These are phyloP conservation scores for Microsporum canis DNA, from an alignment of 2,329 filamentous ascomycete genomes.

Conservation along the genomic window DNA sequence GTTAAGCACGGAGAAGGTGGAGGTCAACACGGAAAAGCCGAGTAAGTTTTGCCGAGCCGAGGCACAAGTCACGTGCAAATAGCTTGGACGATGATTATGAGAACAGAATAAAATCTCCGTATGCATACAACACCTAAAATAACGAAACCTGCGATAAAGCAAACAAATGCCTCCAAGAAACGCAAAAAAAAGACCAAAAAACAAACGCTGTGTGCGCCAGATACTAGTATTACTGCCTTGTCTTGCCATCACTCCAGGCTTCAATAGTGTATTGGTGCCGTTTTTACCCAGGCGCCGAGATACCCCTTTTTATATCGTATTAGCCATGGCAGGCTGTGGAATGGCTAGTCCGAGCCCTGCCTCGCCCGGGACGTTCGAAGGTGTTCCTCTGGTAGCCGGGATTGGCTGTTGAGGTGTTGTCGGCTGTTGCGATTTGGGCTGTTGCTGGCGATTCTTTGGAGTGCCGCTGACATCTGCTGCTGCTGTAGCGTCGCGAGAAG, in stretches of 20 bases:
- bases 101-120: not conserved
- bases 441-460: constrained; percentile 11
- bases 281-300: not conserved
- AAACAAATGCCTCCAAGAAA: not conserved
- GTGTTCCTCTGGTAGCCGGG: not conserved
- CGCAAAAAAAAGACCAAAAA: not conserved
- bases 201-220: not conserved
- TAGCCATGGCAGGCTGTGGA: constrained; percentile 8
- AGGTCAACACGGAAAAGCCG: not conserved
- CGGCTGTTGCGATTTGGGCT: not conserved
- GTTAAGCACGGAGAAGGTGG: not conserved
- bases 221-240: not conserved
- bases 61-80: not conserved
- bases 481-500: constrained; percentile 11
- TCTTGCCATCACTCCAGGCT: not conserved
- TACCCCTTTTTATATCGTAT: not conserved
- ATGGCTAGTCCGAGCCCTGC: constrained; percentile 1
- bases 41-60: not conserved
- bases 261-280: not conserved
- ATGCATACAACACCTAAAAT: not conserved
- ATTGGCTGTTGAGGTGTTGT: not conserved
- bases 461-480: constrained; percentile 8
- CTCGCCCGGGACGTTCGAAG: not conserved
- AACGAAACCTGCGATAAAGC: not conserved
- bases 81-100: not conserved